Evolutionary conservation across 2,329 filamentous ascomycete species (phyloP).

Genomic region (Pleomassaria siparia): DNA sequence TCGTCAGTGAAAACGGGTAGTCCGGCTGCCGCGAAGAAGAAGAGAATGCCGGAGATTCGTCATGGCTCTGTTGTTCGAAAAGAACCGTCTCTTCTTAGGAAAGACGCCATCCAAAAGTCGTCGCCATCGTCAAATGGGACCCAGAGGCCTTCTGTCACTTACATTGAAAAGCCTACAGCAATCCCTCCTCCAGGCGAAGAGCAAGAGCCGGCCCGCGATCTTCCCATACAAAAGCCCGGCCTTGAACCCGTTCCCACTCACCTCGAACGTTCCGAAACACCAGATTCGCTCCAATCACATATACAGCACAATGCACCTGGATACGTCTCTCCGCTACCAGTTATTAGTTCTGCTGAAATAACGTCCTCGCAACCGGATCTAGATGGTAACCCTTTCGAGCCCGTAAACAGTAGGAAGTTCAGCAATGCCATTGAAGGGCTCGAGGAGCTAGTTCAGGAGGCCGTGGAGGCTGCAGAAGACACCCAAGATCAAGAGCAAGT

Average conservation of each 20-base stretch:
- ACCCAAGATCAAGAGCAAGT: constrained; percentile 33
- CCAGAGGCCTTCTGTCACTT: constrained; percentile 18
- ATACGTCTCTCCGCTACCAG: constrained; percentile 11
- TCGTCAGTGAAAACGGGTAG: constrained; percentile 13
- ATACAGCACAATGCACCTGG: constrained; percentile 9
- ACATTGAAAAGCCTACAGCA: constrained; percentile 6
- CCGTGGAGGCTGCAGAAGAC: constrained; percentile 40
- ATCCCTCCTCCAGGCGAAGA: neutral
- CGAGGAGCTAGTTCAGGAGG: constrained; percentile 48
- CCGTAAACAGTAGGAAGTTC: constrained; percentile 18
- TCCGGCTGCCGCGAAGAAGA: constrained; percentile 13
- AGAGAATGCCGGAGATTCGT: constrained; percentile 16
- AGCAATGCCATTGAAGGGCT: constrained; percentile 42
- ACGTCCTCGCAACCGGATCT: constrained; percentile 26
- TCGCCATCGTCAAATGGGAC: constrained; percentile 12
- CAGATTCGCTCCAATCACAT: constrained; percentile 14
- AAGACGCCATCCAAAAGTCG: neutral
- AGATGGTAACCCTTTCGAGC: constrained; percentile 22
- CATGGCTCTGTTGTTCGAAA: constrained; percentile 10
- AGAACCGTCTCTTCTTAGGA: constrained; percentile 5
- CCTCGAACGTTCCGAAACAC: constrained; percentile 21
- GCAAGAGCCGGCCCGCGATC: constrained; percentile 5
- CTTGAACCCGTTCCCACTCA: constrained; percentile 22
- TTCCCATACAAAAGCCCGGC: constrained; percentile 17
- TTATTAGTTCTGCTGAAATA: constrained; percentile 20